Base-by-base conservation (phyloP, 148 eudicot species). In the Rhododendron ferrugineum region DNA sequence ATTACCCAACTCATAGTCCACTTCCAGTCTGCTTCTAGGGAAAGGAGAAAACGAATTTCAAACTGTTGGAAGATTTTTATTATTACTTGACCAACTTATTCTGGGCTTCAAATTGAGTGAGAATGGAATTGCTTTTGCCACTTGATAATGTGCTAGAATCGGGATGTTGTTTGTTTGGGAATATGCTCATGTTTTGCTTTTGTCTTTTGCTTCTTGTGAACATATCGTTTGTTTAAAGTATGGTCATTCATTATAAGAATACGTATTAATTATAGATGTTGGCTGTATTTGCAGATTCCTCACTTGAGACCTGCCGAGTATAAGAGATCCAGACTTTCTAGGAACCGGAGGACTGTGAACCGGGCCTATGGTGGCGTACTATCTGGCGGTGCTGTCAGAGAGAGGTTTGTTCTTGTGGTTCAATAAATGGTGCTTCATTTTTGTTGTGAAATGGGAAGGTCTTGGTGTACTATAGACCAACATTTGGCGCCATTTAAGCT, bases 321-420 rank as follows among this genome's bases (percentile, higher is more conserved):
- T 88, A 92, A 84, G 85, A 88, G 93, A 62, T 85, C 90, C 2
- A 92, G 93, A 78, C 84, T 92, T 22, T 79, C 93, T 37, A 85
- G 93, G 89, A 92, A 90, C 89, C 85, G 92, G 78, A 89, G 93
- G 73, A 92, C 91, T 7, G 92, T 92, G 78, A 92, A 92, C 89
- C 92, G 93, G 87, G 87, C 93, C 79, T 92, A 92, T 86, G 93
- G 93, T 78, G 93, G 93, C 26, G 93, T 92, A 26, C 66, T 90
- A 56, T 90, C 92, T 85, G 93, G 89, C 4, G 64, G 89, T 80
- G 93, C 93, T 74, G 92, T 92, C 68, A 87, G 92, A 76, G 93
- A 92, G 77, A 89, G 93, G 92, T 90, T 34, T 87, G 90, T 74
- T 32, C 46, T 30, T 62, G 34, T 40, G 37, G 7, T 26, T 22